Conservation (phyloP, 345 rosid species). For the Camelina laxa region DNA sequence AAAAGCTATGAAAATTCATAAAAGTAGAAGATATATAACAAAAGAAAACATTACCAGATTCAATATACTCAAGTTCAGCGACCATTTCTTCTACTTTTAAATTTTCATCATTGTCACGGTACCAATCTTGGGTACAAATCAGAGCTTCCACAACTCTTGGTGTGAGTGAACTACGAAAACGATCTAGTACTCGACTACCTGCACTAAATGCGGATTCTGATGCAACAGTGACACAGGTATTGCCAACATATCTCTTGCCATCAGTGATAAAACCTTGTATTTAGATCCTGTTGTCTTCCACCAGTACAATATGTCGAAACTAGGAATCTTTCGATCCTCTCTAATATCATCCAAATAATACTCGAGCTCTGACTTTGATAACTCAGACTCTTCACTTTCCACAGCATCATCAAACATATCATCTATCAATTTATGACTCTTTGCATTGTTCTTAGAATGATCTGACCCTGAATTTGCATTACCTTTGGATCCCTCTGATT, state of each 20-base stretch:
- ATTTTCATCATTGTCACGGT: no score
- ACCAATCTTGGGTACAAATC: no score
- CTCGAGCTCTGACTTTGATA: slow-evolving; percentile 4
- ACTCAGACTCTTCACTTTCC: neutral
- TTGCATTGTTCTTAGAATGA: neutral
- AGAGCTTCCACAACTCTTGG: no score
- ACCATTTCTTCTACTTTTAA: no score
- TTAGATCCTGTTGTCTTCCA: neutral
- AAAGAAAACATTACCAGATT: no score
- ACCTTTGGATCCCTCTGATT: neutral
- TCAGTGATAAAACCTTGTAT: slow-evolving; percentile 4
- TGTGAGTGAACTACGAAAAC: slow-evolving; percentile 18
- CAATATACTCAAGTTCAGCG: no score
- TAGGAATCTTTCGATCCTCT: neutral
- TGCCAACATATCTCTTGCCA: slow-evolving; percentile 31
- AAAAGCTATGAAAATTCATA: no score
- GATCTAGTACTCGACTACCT: slow-evolving; percentile 2
- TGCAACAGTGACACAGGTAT: slow-evolving; percentile 22
- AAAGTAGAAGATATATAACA: no score
- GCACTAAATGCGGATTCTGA: slow-evolving; percentile 25
- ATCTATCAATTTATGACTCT: neutral
- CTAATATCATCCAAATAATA: neutral
- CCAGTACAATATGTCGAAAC: slow-evolving; percentile 6
- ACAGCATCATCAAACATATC: slow-evolving; percentile 6
- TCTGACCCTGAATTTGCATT: neutral